These are phyloP conservation scores for Casuarina cunninghamiana DNA, from an alignment of 306 rosid genomes.

Conservation along the genomic window DNA sequence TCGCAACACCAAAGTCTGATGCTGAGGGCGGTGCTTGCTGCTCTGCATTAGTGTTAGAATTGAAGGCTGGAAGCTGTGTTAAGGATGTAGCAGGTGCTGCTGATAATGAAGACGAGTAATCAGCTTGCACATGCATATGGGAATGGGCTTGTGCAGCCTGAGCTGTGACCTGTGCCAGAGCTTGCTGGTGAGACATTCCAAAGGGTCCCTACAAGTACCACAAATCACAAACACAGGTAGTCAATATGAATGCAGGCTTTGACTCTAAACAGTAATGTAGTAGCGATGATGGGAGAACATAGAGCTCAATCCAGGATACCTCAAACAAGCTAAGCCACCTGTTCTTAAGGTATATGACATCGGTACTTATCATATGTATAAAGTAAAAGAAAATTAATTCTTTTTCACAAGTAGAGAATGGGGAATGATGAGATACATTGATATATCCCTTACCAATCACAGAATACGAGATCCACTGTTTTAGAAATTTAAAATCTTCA, in stretches of 20 bases:
- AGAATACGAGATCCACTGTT: too few species aligned
- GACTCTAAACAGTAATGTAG: not conserved
- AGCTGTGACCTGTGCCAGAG: slow-evolving; percentile 62
- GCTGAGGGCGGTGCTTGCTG: slow-evolving; percentile 33
- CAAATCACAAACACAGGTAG: slow-evolving; percentile 24
- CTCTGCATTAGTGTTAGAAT: slow-evolving; percentile 28
- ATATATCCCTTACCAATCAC: too few species aligned
- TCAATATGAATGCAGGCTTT: not conserved
- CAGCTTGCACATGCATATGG: slow-evolving; percentile 40
- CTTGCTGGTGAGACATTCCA: slow-evolving; percentile 77
- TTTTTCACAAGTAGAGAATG: too few species aligned
- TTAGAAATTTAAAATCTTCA: too few species aligned
- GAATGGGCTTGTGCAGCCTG: slow-evolving; percentile 50
- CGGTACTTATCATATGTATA: too few species aligned
- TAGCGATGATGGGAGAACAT: not conserved
- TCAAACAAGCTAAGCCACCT: not conserved
- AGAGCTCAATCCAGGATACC: not conserved
- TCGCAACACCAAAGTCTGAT: slow-evolving; percentile 15
- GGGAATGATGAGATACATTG: too few species aligned
- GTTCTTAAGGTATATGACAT: too few species aligned
- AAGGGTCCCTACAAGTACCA: slow-evolving; percentile 45
- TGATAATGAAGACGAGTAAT: slow-evolving; percentile 38
- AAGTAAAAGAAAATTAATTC: too few species aligned
- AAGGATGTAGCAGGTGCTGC: slow-evolving; percentile 29
- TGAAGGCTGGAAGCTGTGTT: slow-evolving; percentile 35